A percentile compares a stretch with the other conserved stretches of the same genome.
Evolutionary conservation across 768 basidiomycete genomes (phyloP).

Genomic region (Mycena polygramma): DNA sequence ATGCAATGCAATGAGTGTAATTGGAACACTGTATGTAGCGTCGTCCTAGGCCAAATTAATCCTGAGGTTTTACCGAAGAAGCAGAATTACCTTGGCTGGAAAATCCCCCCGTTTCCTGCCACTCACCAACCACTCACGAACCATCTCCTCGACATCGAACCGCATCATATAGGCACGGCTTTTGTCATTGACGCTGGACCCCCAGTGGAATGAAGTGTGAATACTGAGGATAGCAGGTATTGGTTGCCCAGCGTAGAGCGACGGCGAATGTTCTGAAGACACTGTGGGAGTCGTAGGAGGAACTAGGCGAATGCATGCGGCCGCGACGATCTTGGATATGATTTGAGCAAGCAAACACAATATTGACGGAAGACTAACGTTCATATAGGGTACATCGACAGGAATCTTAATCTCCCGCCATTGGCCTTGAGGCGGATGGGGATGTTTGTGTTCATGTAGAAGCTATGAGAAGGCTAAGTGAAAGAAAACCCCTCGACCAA

Average conservation of each 20-base stretch:
- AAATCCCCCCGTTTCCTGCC: slow-evolving; percentile 92
- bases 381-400: slow-evolving; percentile 87
- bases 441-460: slow-evolving; percentile 58
- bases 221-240: slow-evolving; percentile 78
- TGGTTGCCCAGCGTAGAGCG: slow-evolving; percentile 89
- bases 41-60: slow-evolving; percentile 64
- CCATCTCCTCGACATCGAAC: slow-evolving; percentile 86
- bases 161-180: slow-evolving; percentile 67
- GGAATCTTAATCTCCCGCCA: slow-evolving; percentile 89
- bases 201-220: slow-evolving; percentile 85
- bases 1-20: slow-evolving; percentile 89
- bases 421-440: slow-evolving; percentile 52
- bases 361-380: slow-evolving; percentile 62
- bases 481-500: neutral
- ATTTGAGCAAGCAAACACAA: slow-evolving; percentile 19
- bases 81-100: slow-evolving; percentile 66
- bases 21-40: slow-evolving; percentile 65
- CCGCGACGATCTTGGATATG: slow-evolving; percentile 72
- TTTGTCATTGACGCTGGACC: slow-evolving; percentile 58
- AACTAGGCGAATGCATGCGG: slow-evolving; percentile 64
- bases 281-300: slow-evolving; percentile 58
- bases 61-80: slow-evolving; percentile 1
- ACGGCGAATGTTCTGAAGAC: slow-evolving; percentile 45
- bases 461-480: slow-evolving; percentile 45
- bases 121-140: slow-evolving; percentile 90